Evolutionary conservation across 257 asterid species (phyloP).

Genomic region (Orobanche coerulescens): DNA sequence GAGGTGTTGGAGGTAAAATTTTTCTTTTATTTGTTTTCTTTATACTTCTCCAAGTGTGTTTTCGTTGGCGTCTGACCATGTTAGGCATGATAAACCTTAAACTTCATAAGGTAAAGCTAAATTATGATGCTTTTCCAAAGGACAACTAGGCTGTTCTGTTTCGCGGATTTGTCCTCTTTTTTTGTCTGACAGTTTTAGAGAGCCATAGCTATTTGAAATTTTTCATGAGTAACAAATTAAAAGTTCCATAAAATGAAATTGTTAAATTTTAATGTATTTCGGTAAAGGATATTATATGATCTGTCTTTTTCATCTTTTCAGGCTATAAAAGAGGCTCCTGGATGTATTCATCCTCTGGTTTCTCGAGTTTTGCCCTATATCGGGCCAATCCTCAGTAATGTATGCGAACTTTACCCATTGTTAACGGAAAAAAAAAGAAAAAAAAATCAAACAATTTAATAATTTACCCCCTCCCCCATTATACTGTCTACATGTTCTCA

Average conservation of each 20-base stretch:
- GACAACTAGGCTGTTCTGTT: background rate
- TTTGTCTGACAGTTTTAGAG: background rate
- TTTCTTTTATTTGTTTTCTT: background rate
- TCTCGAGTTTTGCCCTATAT: conserved; percentile 79
- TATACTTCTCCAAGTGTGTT: background rate
- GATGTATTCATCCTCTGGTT: conserved; percentile 80
- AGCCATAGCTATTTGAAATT: background rate
- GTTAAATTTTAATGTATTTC: background rate
- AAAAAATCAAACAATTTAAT: conserved; percentile 9
- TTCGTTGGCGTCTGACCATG: background rate
- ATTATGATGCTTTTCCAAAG: background rate
- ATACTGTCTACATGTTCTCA: conserved; percentile 35
- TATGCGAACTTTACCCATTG: conserved; percentile 32
- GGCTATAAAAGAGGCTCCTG: conserved; percentile 92
- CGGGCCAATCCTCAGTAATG: conserved; percentile 73
- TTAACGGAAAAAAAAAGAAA: background rate
- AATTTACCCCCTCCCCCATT: conserved; percentile 21
- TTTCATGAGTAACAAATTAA: background rate
- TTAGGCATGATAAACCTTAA: background rate
- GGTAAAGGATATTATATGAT: conserved; percentile 9
- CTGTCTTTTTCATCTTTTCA: conserved; percentile 29
- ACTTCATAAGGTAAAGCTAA: background rate
- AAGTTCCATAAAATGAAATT: background rate
- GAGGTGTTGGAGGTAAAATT: conserved; percentile 86
- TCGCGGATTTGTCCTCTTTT: background rate